Base-by-base conservation (phyloP, 305 asterid species). In the Coffea humblotiana region DNA sequence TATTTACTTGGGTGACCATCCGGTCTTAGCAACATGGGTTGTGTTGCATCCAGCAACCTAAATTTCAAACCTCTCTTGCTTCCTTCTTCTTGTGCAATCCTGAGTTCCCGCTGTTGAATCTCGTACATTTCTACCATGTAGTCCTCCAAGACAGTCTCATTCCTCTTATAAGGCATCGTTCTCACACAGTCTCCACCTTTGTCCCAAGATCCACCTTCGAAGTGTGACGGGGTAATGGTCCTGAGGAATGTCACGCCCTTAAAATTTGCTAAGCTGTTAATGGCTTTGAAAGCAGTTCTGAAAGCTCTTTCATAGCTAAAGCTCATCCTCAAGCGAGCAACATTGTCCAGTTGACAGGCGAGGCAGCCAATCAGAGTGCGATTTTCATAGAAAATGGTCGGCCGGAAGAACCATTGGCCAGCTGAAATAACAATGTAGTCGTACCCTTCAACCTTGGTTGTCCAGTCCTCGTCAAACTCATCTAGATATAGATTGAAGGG, bases 341-440 rank as follows among this genome's bases (percentile, higher is more conserved):
- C 54, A 79, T 91, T 89, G 6, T 88, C 89, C 71, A 82, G 72
- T 75, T 84, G 84, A 76, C 97, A 94, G 84, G 63, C 90, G 64
- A 72, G 91, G 84, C 98, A 94, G 35, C 97, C 97, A 48, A 83
- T 84, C 77, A 87, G 37, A 73, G 82, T 84, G 76, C 86, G 75
- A 68, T 77, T 77, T 79, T 89, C 89, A 72, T 88, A 86, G 87
- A 83, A 94, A 54, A 91, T 85, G 72, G 92, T 82, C 37, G 96
- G 67, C 43, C 97, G 91, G 79, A 85, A 72, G 87, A 90, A 90
- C 98, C 98, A 94, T 78, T 90, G 97, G 73, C 96, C 97, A 72
- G 90, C 91, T 80, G 85, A 90, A 80, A 94, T 84, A 82, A 94
- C 80, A 32, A 93, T 61, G 84, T 88, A 92, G 68, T 94, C 88